A percentile compares a stretch with the other conserved stretches of the same genome.
phyloP scores from a whole-genome alignment of 148 eudicot genomes.

The Polygonum maritimum region DNA sequence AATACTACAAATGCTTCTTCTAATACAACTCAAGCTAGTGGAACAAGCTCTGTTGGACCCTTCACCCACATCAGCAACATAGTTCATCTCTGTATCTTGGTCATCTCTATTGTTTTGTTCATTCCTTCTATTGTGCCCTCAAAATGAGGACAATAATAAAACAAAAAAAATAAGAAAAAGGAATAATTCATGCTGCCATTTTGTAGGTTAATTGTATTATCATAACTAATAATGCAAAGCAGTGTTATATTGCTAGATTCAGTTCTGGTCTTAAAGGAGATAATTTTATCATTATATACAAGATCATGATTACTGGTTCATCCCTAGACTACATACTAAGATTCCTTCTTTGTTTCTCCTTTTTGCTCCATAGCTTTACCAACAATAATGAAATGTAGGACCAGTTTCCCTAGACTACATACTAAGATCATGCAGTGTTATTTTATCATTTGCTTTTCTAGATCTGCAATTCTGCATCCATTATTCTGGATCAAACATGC shows the following conservation, averaged over 20 bases:
- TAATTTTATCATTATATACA: no score
- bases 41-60: constrained; percentile 22
- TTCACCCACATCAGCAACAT: constrained; percentile 12
- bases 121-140: constrained; percentile 19
- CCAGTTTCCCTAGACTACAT: background rate
- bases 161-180: no score
- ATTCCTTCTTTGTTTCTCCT: background rate
- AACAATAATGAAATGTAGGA: background rate
- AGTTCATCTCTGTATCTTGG: constrained; percentile 20
- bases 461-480: background rate
- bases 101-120: constrained; percentile 22
- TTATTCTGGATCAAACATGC: background rate
- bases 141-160: constrained; percentile 8
- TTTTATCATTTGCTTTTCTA: background rate
- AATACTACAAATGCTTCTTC: constrained; percentile 38
- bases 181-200: background rate
- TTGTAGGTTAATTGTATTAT: background rate
- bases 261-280: background rate
- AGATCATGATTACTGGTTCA: background rate
- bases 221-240: background rate
- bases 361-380: background rate
- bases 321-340: background rate
- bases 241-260: background rate
- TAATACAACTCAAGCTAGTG: constrained; percentile 46
- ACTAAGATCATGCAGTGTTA: no score